Evolutionary conservation across 2,329 filamentous ascomycete species (phyloP).

Genomic region (Chalaropsis ovoidea): DNA sequence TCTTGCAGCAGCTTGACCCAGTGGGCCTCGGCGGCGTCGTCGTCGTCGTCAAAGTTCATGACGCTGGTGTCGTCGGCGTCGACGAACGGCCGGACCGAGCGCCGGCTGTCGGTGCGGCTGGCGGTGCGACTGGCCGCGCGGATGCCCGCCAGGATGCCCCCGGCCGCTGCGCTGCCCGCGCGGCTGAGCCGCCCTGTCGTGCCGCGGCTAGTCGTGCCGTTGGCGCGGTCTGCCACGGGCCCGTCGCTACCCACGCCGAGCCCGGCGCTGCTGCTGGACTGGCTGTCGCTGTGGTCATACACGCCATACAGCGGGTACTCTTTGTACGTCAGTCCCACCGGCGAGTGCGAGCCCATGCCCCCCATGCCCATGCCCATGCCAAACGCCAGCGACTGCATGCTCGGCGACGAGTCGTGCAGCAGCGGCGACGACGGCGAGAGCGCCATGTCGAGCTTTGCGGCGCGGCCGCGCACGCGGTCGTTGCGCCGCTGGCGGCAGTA

Average conservation of each 20-base stretch:
- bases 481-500: slow-evolving; percentile 17
- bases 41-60: slow-evolving; percentile 10
- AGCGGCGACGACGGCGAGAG: slow-evolving; percentile 1
- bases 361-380: not conserved
- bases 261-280: not conserved
- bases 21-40: slow-evolving; percentile 16
- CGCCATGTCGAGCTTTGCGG: not conserved
- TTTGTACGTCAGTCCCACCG: slow-evolving; percentile 7
- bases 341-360: slow-evolving; percentile 10
- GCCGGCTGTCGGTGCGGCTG: not conserved
- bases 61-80: slow-evolving; percentile 14
- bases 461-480: slow-evolving; percentile 9
- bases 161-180: not conserved
- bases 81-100: not conserved
- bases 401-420: not conserved
- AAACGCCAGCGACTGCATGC: not conserved
- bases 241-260: too few relatives aligned
- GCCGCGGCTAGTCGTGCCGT: not conserved
- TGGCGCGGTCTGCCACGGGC: not conserved
- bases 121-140: not conserved
- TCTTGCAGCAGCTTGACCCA: slow-evolving; percentile 17
- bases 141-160: not conserved
- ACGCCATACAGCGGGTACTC: slow-evolving; percentile 2
- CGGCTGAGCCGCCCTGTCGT: not conserved
- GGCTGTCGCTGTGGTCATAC: not conserved